A percentile compares a stretch with the other conserved stretches of the same genome.
Evolutionary conservation across 495 filamentous ascomycete genomes (phyloP).

Genomic region (Penicillium coffeae): DNA sequence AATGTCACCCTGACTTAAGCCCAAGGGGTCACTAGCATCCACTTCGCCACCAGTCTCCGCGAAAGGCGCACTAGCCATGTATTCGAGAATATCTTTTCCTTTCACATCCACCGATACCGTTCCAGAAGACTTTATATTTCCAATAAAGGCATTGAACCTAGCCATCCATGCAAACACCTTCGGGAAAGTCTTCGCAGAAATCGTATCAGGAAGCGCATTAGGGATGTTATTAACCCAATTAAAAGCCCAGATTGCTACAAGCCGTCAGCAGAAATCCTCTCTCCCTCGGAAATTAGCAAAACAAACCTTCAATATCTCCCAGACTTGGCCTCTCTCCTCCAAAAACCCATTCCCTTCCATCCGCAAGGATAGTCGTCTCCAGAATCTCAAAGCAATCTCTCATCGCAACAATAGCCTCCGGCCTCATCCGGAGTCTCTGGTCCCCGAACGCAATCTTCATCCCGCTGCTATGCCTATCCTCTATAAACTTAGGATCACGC

Average conservation of each 20-base stretch:
- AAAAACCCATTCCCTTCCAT: slow-evolving; percentile 56
- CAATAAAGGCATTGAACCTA: slow-evolving; percentile 34
- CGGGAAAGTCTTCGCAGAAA: slow-evolving; percentile 44
- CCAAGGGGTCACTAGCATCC: not conserved
- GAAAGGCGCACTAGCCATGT: not conserved
- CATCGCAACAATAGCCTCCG: slow-evolving; percentile 46
- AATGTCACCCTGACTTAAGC: not conserved
- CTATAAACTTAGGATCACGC: not conserved
- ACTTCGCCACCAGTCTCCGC: not conserved
- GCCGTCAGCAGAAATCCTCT: not conserved
- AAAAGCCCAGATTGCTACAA: slow-evolving; percentile 49
- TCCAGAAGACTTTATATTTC: not conserved
- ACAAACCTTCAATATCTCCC: slow-evolving; percentile 48
- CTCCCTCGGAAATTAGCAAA: not conserved
- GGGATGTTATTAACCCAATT: slow-evolving; percentile 52
- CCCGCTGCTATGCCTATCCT: not conserved
- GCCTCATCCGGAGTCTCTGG: slow-evolving; percentile 11
- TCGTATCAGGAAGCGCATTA: slow-evolving; percentile 42
- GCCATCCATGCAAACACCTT: slow-evolving; percentile 53
- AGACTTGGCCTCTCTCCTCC: slow-evolving; percentile 39
- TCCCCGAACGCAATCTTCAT: not conserved
- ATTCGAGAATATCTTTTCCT: not conserved
- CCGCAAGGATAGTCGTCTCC: slow-evolving; percentile 51
- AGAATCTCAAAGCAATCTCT: slow-evolving; percentile 40
- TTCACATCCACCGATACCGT: not conserved